Percentiles rank a stretch among this genome's conserved stretches.
Evolutionary conservation across 495 filamentous ascomycete genomes (phyloP).

Genomic region (Cenococcum geophilum): DNA sequence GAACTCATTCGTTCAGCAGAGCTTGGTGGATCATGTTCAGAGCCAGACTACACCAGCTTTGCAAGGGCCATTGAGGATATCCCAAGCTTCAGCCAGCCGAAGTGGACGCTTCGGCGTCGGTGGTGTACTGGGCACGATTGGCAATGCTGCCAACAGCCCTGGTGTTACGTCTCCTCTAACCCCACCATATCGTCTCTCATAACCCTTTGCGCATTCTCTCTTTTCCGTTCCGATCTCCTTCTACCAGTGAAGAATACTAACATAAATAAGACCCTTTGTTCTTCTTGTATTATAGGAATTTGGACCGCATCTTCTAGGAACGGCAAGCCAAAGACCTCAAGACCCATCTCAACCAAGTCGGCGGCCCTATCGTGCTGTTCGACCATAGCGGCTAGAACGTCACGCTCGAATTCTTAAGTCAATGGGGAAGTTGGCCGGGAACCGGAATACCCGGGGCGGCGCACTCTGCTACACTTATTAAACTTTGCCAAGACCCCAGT

Average conservation of each 20-base stretch:
- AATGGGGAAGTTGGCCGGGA: constrained; percentile 15
- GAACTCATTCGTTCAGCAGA: constrained; percentile 10
- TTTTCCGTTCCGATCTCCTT: neutral
- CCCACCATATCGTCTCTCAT: neutral
- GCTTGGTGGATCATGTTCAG: constrained; percentile 5
- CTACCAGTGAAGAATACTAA: neutral
- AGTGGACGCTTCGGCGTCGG: constrained; percentile 18
- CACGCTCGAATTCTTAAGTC: constrained; percentile 15
- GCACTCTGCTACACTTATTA: no score
- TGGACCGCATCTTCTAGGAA: constrained; percentile 17
- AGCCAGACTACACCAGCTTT: constrained; percentile 13
- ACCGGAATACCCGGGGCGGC: neutral
- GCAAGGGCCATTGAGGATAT: constrained; percentile 10
- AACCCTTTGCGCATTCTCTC: neutral
- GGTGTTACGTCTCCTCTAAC: constrained; percentile 2
- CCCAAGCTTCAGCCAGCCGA: constrained; percentile 14
- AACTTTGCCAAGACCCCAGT: no score
- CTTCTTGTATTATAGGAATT: constrained; percentile 13
- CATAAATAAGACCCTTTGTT: constrained; percentile 5
- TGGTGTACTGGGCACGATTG: constrained; percentile 13
- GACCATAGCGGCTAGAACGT: constrained; percentile 14
- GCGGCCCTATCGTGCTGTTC: constrained; percentile 9
- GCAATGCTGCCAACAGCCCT: constrained; percentile 16
- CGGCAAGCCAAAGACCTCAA: constrained; percentile 14
- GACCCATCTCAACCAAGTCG: constrained; percentile 18